Conservation (phyloP, 2,329 filamentous ascomycete genomes). For the Hypoxylon sp. region DNA sequence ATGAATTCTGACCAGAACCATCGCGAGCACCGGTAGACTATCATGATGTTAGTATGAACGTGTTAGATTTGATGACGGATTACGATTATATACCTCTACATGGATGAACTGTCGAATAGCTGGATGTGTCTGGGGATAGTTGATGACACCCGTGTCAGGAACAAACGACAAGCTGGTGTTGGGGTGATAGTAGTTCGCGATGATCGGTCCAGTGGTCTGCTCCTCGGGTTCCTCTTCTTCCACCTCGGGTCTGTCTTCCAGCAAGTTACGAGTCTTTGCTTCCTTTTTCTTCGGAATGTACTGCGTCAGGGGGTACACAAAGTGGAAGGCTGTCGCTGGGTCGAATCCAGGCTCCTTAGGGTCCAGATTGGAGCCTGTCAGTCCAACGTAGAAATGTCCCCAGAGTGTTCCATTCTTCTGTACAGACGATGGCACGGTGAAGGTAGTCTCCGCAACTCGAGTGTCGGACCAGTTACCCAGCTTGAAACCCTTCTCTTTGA, state of each 20-base stretch:
- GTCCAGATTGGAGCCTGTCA: slow-evolving; percentile 82
- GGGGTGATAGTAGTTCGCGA: slow-evolving; percentile 92
- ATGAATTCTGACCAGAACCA: slow-evolving; percentile 85
- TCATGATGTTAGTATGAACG: slow-evolving; percentile 18
- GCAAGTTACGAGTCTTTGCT: slow-evolving; percentile 87
- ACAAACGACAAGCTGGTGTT: slow-evolving; percentile 93
- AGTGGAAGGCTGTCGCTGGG: slow-evolving; percentile 82
- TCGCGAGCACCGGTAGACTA: slow-evolving; percentile 82
- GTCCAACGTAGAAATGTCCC: slow-evolving; percentile 92
- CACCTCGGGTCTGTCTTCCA: slow-evolving; percentile 71
- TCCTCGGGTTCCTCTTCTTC: slow-evolving; percentile 65
- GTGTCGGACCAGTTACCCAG: slow-evolving; percentile 85
- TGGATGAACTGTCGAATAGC: slow-evolving; percentile 83
- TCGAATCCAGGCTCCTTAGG: slow-evolving; percentile 81
- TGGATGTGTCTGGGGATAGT: slow-evolving; percentile 77
- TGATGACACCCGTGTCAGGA: slow-evolving; percentile 80
- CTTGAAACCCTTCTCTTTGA: slow-evolving; percentile 84
- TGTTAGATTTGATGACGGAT: not conserved
- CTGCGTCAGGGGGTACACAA: slow-evolving; percentile 87
- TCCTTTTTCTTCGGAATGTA: slow-evolving; percentile 93
- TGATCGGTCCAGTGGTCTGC: slow-evolving; percentile 73
- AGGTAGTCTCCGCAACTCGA: slow-evolving; percentile 81
- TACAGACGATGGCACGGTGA: slow-evolving; percentile 82
- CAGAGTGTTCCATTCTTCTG: slow-evolving; percentile 95
- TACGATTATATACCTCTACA: slow-evolving; percentile 69